Evolutionary conservation across 148 eudicot species (phyloP).

Genomic region (Polygonum maritimum): DNA sequence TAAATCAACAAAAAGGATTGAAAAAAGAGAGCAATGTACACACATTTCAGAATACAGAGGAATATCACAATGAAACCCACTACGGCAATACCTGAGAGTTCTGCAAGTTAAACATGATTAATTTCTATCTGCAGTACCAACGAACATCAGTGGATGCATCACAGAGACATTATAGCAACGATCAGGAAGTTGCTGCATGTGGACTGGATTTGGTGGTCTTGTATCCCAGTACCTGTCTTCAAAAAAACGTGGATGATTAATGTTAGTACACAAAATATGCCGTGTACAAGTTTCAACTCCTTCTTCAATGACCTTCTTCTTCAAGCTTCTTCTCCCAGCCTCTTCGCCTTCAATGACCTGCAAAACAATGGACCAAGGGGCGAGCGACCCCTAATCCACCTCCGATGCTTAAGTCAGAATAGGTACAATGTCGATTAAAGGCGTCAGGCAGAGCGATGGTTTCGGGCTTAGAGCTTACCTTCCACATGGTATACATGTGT

Average conservation of each 20-base stretch:
- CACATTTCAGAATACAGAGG: background rate
- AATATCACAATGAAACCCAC: background rate
- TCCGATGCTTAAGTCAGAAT: too few relatives aligned
- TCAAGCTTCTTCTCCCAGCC: too few relatives aligned
- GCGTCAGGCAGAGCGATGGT: too few relatives aligned
- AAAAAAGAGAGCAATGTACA: background rate
- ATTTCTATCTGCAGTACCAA: conserved; percentile 91
- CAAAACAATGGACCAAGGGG: too few relatives aligned
- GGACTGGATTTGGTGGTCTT: conserved; percentile 71
- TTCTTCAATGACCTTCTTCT: too few relatives aligned
- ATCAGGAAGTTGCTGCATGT: conserved; percentile 76
- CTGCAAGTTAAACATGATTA: conserved; percentile 68
- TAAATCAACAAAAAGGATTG: background rate
- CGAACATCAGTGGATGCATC: conserved; percentile 84
- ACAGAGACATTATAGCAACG: conserved; percentile 94
- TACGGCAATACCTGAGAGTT: conserved; percentile 61
- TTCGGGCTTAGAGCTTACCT: too few relatives aligned
- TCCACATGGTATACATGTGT: too few relatives aligned
- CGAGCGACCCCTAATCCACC: too few relatives aligned
- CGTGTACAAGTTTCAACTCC: too few relatives aligned
- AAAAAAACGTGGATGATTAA: background rate
- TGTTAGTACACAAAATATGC: too few relatives aligned
- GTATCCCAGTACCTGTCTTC: conserved; percentile 83
- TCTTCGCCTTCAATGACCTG: too few relatives aligned
- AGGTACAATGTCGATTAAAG: too few relatives aligned